Conservation (phyloP, 1,284 basidiomycete species). For the Pseudozyma flocculosa region DNA sequence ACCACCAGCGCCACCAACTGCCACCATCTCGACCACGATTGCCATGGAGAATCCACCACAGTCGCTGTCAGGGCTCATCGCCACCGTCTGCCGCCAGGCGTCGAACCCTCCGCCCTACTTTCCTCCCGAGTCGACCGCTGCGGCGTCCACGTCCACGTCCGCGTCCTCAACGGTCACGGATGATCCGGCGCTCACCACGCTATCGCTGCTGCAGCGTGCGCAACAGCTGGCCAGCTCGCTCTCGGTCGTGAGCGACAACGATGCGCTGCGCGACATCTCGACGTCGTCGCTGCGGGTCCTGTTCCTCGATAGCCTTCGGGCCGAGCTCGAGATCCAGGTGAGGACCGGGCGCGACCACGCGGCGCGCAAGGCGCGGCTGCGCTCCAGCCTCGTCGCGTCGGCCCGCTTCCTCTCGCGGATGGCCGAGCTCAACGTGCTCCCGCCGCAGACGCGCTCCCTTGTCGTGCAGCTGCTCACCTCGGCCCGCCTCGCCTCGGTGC, state of each 20-base stretch:
- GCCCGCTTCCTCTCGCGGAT: conserved; percentile 19
- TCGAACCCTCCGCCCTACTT: conserved; percentile 11
- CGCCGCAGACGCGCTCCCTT: conserved; percentile 14
- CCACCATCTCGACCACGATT: background rate
- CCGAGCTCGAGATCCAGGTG: conserved; percentile 18
- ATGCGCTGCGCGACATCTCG: conserved; percentile 38
- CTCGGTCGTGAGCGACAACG: conserved; percentile 38
- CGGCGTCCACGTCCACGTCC: conserved; percentile 5
- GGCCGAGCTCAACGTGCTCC: conserved; percentile 21
- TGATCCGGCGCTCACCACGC: conserved; percentile 13
- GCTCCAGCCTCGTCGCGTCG: conserved; percentile 6
- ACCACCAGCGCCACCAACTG: background rate
- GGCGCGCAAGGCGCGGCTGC: conserved; percentile 15
- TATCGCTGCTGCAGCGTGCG: conserved; percentile 16
- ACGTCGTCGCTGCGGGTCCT: conserved; percentile 45
- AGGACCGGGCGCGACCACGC: conserved; percentile 8
- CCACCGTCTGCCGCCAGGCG: conserved; percentile 16
- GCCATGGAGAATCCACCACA: conserved; percentile 3
- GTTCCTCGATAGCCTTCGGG: conserved; percentile 36
- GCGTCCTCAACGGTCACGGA: background rate
- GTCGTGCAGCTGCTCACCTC: conserved; percentile 7
- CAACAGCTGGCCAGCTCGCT: conserved; percentile 36
- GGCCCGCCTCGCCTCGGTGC: background rate
- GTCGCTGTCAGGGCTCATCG: conserved; percentile 25
- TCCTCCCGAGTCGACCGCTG: too few species aligned